Base-by-base conservation (phyloP, 1,284 basidiomycete genomes). In the Flammula alnicola region DNA sequence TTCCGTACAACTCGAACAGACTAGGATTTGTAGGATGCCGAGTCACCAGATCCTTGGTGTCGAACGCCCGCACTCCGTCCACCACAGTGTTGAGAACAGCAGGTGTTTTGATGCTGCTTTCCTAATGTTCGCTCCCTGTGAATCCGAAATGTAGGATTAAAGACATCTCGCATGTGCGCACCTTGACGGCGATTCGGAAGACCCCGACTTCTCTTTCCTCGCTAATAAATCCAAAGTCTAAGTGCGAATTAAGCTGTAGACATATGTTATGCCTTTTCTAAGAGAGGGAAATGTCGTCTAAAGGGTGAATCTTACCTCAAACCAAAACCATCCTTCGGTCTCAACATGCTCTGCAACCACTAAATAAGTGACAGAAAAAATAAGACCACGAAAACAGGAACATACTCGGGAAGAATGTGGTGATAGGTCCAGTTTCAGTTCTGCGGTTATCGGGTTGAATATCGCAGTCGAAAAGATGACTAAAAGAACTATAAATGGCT, bases 401-500 rank as follows among this genome's bases (percentile, higher is more conserved):
- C 47, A 20, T 29, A 49, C 47, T 49, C 6, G 47, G 47, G 12
- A 42, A 42, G 8, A 36, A 33, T 5, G 47, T 40, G 12, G 47
- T 42, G 12, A 49, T 33, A 6, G 39, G 16, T 11, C 47, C 47
- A 32, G 40, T 31, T 30, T 49, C 47, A 7, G 47, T 49, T 5
- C 47, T 49, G 23, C n/a, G n/a, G n/a, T n/a, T n/a, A n/a, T n/a
- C n/a, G n/a, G n/a, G n/a, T n/a, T n/a, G 12, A 14, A 3, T n/a
- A 30, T 11, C 3, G n/a, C 25, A 29, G 8, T 14, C 5, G 12
- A 29, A 17, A 25, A 12, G 17, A 5, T 3, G 5, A 17, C 5
- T 3, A 16, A 7, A 23, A 25, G 1, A 40, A 17, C 11, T 9
- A 5, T 10, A 9, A 37, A 20, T 11, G 11, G n/a, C 47, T 6